phyloP scores from a whole-genome alignment of 192 early-diverging fungal genomes.

The Backusella tarrabulga region DNA sequence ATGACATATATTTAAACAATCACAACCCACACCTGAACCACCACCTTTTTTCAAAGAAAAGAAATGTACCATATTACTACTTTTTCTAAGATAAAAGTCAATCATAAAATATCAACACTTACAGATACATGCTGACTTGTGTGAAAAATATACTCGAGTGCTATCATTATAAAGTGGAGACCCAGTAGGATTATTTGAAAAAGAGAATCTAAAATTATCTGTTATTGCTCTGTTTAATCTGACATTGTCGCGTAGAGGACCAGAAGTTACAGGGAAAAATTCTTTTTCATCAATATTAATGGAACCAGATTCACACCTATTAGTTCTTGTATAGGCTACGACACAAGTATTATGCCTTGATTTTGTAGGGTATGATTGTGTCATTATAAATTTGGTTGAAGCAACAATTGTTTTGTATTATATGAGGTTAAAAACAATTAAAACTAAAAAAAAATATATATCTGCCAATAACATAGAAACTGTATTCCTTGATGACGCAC shows the following conservation, averaged over 20 bases:
- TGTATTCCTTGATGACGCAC: too few relatives aligned
- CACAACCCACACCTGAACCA: conserved; percentile 2
- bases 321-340: background rate
- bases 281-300: background rate
- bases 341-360: background rate
- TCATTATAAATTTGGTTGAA: background rate
- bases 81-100: background rate
- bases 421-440: background rate
- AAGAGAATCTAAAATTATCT: background rate
- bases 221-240: background rate
- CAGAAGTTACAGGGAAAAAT: background rate
- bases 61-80: background rate
- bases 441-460: background rate
- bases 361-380: background rate
- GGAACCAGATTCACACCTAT: background rate
- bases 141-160: background rate
- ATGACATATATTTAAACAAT: background rate
- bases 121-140: background rate
- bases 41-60: conserved; percentile 1
- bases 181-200: background rate
- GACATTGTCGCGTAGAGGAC: background rate
- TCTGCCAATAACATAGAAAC: too few relatives aligned
- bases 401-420: background rate
- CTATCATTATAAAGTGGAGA: background rate
- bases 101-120: background rate